These are phyloP conservation scores for Spizellomyces punctatus DNA, from an alignment of 192 early-diverging fungal genomes.

Conservation along the genomic window DNA sequence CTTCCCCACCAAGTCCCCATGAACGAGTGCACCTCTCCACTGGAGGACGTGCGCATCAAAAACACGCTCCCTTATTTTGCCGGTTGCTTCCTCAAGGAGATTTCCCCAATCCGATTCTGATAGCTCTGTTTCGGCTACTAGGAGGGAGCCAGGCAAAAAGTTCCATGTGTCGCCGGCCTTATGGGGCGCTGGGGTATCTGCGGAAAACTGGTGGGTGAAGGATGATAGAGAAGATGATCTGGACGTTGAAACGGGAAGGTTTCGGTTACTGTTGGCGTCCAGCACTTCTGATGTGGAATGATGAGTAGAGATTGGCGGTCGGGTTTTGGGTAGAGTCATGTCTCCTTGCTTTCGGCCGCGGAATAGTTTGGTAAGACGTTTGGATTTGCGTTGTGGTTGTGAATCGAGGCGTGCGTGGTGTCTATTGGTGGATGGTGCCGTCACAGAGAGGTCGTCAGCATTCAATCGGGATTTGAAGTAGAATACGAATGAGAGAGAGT, in stretches of 20 bases:
- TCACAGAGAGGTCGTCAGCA: no score
- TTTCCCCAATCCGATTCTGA: slow-evolving; percentile 2
- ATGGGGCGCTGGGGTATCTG: no score
- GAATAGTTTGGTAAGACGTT: neutral
- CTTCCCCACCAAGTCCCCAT: slow-evolving; percentile 8
- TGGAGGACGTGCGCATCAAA: slow-evolving; percentile 2
- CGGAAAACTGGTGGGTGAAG: no score
- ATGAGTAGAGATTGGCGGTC: neutral
- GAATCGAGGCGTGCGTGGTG: no score
- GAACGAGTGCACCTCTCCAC: slow-evolving; percentile 15
- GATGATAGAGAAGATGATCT: no score
- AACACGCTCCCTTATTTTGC: neutral
- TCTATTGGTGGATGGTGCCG: no score
- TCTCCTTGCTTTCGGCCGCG: slow-evolving; percentile 1
- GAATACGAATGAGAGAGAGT: slow-evolving; percentile 24
- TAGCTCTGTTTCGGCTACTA: slow-evolving; percentile 21
- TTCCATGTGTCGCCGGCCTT: no score
- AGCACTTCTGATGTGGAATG: no score
- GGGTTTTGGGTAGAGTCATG: neutral
- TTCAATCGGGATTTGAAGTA: slow-evolving; percentile 12
- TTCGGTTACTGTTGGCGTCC: no score
- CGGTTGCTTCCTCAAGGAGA: slow-evolving; percentile 1
- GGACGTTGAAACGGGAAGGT: no score
- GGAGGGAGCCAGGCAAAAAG: neutral
- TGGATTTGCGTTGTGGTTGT: no score